Percentiles rank a stretch among this genome's conserved stretches.
Conservation (phyloP, 2,329 filamentous ascomycete genomes). For the Ceratocystis eucalypticola region DNA sequence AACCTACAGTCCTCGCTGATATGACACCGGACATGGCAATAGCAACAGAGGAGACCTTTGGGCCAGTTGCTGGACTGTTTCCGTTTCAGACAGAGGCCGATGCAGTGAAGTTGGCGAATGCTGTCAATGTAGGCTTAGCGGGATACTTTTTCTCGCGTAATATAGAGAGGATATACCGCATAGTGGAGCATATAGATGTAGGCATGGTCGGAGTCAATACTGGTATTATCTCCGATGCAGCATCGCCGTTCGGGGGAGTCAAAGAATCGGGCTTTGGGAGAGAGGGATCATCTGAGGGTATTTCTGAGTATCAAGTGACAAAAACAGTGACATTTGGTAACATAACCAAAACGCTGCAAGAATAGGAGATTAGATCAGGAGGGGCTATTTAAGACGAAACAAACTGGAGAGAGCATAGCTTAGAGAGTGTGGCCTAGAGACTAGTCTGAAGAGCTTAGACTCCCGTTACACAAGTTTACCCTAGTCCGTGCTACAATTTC, state of each 20-base stretch:
- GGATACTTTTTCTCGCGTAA: constrained; percentile 81
- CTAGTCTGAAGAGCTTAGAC: not conserved
- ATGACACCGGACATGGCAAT: constrained; percentile 80
- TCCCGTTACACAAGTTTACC: not conserved
- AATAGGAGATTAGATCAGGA: not conserved
- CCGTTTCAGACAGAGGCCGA: constrained; percentile 79
- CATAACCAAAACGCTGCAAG: constrained; percentile 42
- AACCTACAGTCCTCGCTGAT: constrained; percentile 75
- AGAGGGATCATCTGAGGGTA: constrained; percentile 64
- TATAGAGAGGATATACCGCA: constrained; percentile 43
- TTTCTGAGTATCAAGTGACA: constrained; percentile 60
- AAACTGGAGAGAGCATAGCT: not conserved
- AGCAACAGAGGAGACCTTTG: constrained; percentile 84
- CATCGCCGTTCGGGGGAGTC: constrained; percentile 60
- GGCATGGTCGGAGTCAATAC: constrained; percentile 83
- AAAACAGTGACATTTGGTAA: constrained; percentile 50
- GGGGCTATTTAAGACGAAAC: not conserved
- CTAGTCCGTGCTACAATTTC: not conserved
- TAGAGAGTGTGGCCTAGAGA: not conserved
- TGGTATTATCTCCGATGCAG: constrained; percentile 47
- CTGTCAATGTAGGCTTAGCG: constrained; percentile 71
- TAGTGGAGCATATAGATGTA: constrained; percentile 60
- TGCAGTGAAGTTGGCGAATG: constrained; percentile 72
- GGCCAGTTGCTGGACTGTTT: constrained; percentile 82
- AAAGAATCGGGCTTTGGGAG: constrained; percentile 72